These are phyloP conservation scores for Ceratorhiza oryzae-sativae DNA, from an alignment of 1,284 basidiomycete genomes.

Conservation along the genomic window DNA sequence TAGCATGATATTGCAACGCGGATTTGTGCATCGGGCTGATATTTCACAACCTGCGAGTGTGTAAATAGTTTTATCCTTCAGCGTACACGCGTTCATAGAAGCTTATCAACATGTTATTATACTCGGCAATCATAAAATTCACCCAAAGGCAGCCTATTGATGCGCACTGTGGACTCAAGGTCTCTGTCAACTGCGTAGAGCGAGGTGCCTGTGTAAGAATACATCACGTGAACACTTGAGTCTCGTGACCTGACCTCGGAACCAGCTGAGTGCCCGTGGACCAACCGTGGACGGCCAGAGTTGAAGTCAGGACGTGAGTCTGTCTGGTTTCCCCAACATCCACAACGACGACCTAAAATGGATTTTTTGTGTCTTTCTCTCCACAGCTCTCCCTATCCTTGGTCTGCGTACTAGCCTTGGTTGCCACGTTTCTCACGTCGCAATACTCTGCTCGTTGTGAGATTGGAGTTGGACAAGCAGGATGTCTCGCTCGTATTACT, in stretches of 20 bases:
- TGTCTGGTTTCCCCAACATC: background rate
- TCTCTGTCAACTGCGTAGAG: too few relatives aligned
- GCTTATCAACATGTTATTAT: too few relatives aligned
- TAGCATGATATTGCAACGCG: too few relatives aligned
- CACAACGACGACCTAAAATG: conserved; percentile 18
- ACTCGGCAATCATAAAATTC: too few relatives aligned
- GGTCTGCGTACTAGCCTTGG: background rate
- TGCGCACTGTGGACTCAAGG: background rate
- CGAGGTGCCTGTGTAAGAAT: background rate
- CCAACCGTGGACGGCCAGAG: conserved; percentile 38
- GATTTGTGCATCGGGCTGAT: too few relatives aligned
- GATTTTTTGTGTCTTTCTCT: background rate
- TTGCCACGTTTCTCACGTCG: conserved; percentile 5
- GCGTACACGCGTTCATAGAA: too few relatives aligned
- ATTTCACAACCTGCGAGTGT: too few relatives aligned
- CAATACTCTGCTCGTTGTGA: background rate
- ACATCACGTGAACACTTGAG: background rate
- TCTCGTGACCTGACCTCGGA: conserved; percentile 36
- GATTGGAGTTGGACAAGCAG: too few relatives aligned
- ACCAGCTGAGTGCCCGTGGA: conserved; percentile 32
- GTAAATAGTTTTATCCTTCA: too few relatives aligned
- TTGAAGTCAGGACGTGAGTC: conserved; percentile 19
- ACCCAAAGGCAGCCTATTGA: background rate
- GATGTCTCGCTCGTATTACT: conserved; percentile 29
- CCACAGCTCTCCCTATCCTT: background rate